phyloP scores from a whole-genome alignment of 129 eudicot species.

The Flaveria bidentis region DNA sequence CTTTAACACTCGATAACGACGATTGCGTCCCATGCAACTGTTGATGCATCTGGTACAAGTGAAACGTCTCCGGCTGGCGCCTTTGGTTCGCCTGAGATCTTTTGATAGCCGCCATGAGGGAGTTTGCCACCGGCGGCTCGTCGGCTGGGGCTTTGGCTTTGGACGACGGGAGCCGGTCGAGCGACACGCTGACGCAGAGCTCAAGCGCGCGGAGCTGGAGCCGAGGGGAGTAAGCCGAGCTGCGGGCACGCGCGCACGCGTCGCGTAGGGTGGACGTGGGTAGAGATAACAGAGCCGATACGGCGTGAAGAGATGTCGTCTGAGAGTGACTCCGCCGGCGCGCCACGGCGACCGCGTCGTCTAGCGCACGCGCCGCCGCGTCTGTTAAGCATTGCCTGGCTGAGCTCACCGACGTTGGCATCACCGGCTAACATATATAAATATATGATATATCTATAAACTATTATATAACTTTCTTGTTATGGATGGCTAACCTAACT shows the following conservation, averaged over 20 bases:
- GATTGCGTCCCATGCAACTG: conserved; percentile 24
- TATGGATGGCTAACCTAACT: too few species aligned
- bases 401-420: conserved; percentile 74
- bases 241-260: conserved; percentile 57
- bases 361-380: conserved; percentile 58
- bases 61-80: conserved; percentile 62
- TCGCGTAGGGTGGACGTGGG: conserved; percentile 53
- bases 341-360: conserved; percentile 67
- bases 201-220: conserved; percentile 64
- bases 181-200: conserved; percentile 55
- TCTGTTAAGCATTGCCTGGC: conserved; percentile 66
- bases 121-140: conserved; percentile 67
- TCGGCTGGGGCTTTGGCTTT: conserved; percentile 37
- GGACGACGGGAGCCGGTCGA: conserved; percentile 54
- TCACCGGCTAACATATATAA: conserved; percentile 49
- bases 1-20: conserved; percentile 51
- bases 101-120: conserved; percentile 71
- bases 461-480: background rate
- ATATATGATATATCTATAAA: background rate
- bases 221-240: conserved; percentile 59
- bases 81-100: conserved; percentile 70
- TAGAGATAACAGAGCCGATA: conserved; percentile 47
- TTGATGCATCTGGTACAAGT: conserved; percentile 44
- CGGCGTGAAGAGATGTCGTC: conserved; percentile 66
- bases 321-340: conserved; percentile 63